Evolutionary conservation across 768 basidiomycete species (phyloP).

Genomic region (Termitomyces bulborhizus): DNA sequence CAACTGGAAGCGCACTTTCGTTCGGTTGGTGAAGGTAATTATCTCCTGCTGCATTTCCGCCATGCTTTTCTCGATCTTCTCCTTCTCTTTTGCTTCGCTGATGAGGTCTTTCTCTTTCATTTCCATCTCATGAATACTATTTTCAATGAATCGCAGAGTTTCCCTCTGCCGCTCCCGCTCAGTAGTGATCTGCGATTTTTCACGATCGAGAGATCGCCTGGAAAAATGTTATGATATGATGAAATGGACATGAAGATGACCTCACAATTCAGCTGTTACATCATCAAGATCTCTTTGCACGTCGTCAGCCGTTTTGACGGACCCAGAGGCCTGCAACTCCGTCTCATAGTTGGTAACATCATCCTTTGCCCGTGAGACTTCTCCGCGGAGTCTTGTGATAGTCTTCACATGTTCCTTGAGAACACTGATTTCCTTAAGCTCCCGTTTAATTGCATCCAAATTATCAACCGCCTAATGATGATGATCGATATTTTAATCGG

Average conservation of each 20-base stretch:
- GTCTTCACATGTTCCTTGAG: slow-evolving; percentile 59
- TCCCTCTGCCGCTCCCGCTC: slow-evolving; percentile 61
- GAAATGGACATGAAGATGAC: slow-evolving; percentile 3
- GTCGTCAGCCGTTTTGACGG: slow-evolving; percentile 77
- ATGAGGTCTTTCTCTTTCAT: slow-evolving; percentile 51
- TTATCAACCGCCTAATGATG: slow-evolving; percentile 43
- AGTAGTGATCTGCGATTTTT: slow-evolving; percentile 45
- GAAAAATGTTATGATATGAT: background rate
- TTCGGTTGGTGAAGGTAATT: slow-evolving; percentile 29
- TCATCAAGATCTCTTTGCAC: slow-evolving; percentile 73
- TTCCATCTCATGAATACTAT: slow-evolving; percentile 56
- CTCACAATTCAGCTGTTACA: slow-evolving; percentile 62
- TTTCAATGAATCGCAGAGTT: slow-evolving; percentile 48
- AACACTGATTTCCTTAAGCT: slow-evolving; percentile 51
- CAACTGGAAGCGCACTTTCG: slow-evolving; percentile 38
- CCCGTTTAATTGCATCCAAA: slow-evolving; percentile 47
- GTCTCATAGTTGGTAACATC: slow-evolving; percentile 63
- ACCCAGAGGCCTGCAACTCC: slow-evolving; percentile 66
- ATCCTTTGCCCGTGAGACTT: slow-evolving; percentile 50
- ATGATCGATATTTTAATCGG: slow-evolving; percentile 1
- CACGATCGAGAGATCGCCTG: slow-evolving; percentile 64
- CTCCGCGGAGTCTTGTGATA: slow-evolving; percentile 52
- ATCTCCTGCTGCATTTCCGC: slow-evolving; percentile 56
- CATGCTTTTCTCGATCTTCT: slow-evolving; percentile 48
- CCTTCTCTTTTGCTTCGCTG: slow-evolving; percentile 55